Conservation (phyloP, 2,329 filamentous ascomycete species). For the Metarhizium brunneum region DNA sequence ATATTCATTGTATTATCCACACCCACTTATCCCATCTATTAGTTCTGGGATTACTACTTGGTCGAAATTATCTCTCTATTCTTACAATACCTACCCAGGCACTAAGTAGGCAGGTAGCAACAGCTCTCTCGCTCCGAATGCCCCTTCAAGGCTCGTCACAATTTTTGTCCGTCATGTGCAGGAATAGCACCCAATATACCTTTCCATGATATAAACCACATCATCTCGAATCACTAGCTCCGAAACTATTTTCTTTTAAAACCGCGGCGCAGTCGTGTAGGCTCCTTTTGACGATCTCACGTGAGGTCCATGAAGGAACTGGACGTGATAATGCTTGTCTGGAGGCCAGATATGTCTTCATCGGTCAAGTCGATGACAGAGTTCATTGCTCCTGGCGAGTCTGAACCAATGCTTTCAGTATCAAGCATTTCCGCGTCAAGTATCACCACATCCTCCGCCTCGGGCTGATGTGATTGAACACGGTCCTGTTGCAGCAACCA, state of each 20-base stretch:
- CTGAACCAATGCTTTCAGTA: slow-evolving; percentile 10
- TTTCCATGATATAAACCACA: too few relatives aligned
- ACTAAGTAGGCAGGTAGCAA: too few relatives aligned
- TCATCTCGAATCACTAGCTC: too few relatives aligned
- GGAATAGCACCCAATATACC: too few relatives aligned
- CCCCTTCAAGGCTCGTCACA: too few relatives aligned
- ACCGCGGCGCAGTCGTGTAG: background rate
- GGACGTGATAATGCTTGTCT: background rate
- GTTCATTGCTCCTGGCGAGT: background rate
- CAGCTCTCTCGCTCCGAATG: too few relatives aligned
- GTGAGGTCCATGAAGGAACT: background rate
- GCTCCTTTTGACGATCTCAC: background rate
- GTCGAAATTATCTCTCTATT: too few relatives aligned
- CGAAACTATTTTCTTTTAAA: background rate
- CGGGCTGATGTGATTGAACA: slow-evolving; percentile 13
- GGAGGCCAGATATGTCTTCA: background rate
- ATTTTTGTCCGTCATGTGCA: too few relatives aligned
- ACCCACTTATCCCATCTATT: too few relatives aligned
- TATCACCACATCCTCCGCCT: slow-evolving; percentile 14
- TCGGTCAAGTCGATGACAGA: background rate
- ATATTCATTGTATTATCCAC: too few relatives aligned
- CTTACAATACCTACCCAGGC: too few relatives aligned
- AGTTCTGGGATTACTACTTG: too few relatives aligned
- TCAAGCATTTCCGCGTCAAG: slow-evolving; percentile 5
- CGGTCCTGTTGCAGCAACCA: slow-evolving; percentile 37